Conservation (phyloP, 306 rosid genomes). For the Benincasa hispida region DNA sequence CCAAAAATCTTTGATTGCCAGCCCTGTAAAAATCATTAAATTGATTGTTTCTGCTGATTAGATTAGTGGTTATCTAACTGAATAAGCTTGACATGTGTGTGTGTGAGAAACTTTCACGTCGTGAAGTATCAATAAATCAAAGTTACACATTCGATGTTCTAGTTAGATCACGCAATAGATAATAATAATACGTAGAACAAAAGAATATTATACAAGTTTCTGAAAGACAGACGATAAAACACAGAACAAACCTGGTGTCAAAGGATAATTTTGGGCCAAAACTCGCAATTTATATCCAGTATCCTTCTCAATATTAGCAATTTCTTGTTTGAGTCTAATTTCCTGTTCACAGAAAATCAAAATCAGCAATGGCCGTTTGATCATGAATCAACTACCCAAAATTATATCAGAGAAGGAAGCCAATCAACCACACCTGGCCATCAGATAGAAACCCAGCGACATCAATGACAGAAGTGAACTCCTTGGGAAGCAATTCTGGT, state of each 20-base stretch:
- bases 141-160: background rate
- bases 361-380: background rate
- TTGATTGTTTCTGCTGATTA: background rate
- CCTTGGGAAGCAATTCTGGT: constrained; percentile 86
- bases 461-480: constrained; percentile 70
- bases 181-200: background rate
- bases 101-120: background rate
- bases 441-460: constrained; percentile 97
- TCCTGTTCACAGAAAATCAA: constrained; percentile 36
- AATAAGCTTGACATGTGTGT: background rate
- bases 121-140: background rate
- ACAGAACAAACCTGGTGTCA: constrained; percentile 54
- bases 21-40: constrained; percentile 31
- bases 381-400: background rate
- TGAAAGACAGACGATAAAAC: background rate
- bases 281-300: constrained; percentile 84
- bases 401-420: background rate
- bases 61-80: background rate
- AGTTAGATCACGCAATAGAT: background rate
- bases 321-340: constrained; percentile 59
- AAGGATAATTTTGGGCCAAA: constrained; percentile 92
- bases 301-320: constrained; percentile 52
- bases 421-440: constrained; percentile 55
- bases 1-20: constrained; percentile 91
- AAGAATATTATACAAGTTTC: background rate